Evolutionary conservation across 441 rosid species (phyloP), one percentile per base, ranked within the genome.

Genomic region (Monsonia emarginata): DNA sequence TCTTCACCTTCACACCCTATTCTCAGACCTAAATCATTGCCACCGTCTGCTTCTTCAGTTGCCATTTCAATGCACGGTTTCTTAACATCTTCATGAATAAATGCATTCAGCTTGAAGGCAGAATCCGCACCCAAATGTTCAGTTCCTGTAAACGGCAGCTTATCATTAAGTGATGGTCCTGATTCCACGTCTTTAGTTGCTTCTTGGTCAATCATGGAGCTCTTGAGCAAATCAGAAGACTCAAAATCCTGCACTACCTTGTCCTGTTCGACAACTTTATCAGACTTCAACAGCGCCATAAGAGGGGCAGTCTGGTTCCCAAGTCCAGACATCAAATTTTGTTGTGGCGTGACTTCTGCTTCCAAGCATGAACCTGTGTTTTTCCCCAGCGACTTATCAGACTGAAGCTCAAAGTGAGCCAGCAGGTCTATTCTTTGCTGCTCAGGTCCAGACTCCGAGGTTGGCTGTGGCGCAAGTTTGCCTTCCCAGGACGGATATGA

Each of bases 171-270:
- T n/a, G 77, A 18, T 64, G 78, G 74, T 32, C 66, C 68, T 6
- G 76, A 50, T 63, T 69, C 79, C 67, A 77, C 50, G 64, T 75
- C 76, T 65, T 65, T 79, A 67, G 72, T 64, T 25, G 44, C 38
- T 65, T 61, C 76, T 19, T 56, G 22, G 19, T 62, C 67, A 60
- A 60, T 50, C 22, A 18, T 48, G 58, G 72, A 66, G 56, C 65
- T 76, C 60, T 68, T 75, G n/a, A 64, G 58, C 10, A 13, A 19
- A 14, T 44, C 11, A n/a, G 72, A 78, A 1, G 65, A 44, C 34
- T 71, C 70, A 3, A 68, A 77, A 57, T 65, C 77, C 57, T 22
- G 71, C 68, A 67, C 40, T 65, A 65, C 8, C 16, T 73, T 71
- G 65, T 72, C 40, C 40, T 24, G 70, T 69, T 48, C 68, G 25